A percentile compares a stretch with the other conserved stretches of the same genome.
phyloP scores from a whole-genome alignment of 2,329 filamentous ascomycete species.

The Verticillium zaregamsianum region DNA sequence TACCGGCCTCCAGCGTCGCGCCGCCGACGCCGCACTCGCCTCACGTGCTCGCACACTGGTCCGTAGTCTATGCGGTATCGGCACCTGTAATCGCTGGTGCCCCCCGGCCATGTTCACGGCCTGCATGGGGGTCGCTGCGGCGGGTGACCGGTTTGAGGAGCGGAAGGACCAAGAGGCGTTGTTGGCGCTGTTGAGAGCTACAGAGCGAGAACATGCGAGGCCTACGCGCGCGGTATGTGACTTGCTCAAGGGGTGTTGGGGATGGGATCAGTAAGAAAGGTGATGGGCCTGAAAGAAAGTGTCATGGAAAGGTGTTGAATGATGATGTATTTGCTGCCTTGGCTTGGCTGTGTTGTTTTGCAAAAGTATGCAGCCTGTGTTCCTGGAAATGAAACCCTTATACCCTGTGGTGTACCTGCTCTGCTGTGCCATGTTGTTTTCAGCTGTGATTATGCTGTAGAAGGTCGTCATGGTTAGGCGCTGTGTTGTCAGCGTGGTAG shows the following conservation, averaged over 20 bases:
- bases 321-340: too few relatives aligned
- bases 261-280: conserved; percentile 25
- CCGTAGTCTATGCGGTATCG: conserved; percentile 54
- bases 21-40: conserved; percentile 24
- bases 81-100: conserved; percentile 51
- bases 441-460: too few relatives aligned
- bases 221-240: conserved; percentile 44
- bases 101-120: conserved; percentile 54
- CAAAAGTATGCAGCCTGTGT: too few relatives aligned
- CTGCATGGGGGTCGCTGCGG: conserved; percentile 48
- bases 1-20: conserved; percentile 34
- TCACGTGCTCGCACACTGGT: conserved; percentile 42
- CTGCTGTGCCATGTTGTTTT: too few relatives aligned
- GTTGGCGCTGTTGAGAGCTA: conserved; percentile 39
- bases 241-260: conserved; percentile 46
- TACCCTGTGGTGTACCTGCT: too few relatives aligned
- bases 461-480: too few relatives aligned
- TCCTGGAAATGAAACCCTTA: too few relatives aligned
- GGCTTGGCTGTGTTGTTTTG: too few relatives aligned
- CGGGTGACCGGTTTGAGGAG: conserved; percentile 45
- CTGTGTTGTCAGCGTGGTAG: too few relatives aligned
- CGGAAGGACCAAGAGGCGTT: conserved; percentile 42
- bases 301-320: neutral
- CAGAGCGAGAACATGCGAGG: conserved; percentile 46
- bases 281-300: conserved; percentile 4